phyloP scores from a whole-genome alignment of 208 protist species.

The Wallacemonas rigidus region DNA sequence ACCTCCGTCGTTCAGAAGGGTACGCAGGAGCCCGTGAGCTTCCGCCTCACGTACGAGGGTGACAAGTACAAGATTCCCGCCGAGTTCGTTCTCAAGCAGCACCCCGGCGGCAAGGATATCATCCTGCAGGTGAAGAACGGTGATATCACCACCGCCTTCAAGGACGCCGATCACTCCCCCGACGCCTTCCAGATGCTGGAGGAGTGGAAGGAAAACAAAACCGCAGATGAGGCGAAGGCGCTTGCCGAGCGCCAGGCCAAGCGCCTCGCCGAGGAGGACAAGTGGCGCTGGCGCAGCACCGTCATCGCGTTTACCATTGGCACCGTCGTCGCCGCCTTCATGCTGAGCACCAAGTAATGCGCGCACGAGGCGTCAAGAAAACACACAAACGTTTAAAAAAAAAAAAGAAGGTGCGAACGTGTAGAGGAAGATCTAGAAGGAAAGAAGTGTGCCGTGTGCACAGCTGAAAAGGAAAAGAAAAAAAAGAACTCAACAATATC shows the following conservation, averaged over 20 bases:
- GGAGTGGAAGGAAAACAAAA: slow-evolving; percentile 34
- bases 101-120: slow-evolving; percentile 32
- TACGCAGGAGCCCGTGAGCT: slow-evolving; percentile 9
- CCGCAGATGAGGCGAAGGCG: slow-evolving; percentile 2
- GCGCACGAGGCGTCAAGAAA: neutral
- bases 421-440: no score
- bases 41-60: slow-evolving; percentile 28
- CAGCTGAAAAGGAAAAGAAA: no score
- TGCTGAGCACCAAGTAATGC: slow-evolving; percentile 19
- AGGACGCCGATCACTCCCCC: slow-evolving; percentile 31
- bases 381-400: slow-evolving; percentile 1
- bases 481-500: no score
- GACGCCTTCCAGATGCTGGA: slow-evolving; percentile 28
- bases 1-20: slow-evolving; percentile 11
- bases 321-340: slow-evolving; percentile 20
- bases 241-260: slow-evolving; percentile 20
- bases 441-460: no score
- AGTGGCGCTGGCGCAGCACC: slow-evolving; percentile 44
- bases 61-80: slow-evolving; percentile 29
- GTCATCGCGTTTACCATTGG: slow-evolving; percentile 31
- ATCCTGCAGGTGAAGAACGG: slow-evolving; percentile 31
- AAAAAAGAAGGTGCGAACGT: neutral
- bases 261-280: slow-evolving; percentile 23
- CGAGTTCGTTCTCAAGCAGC: slow-evolving; percentile 31
- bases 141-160: slow-evolving; percentile 39